phyloP scores from a whole-genome alignment of 164 flowering plant genomes.

The Liriodendron chinense region DNA sequence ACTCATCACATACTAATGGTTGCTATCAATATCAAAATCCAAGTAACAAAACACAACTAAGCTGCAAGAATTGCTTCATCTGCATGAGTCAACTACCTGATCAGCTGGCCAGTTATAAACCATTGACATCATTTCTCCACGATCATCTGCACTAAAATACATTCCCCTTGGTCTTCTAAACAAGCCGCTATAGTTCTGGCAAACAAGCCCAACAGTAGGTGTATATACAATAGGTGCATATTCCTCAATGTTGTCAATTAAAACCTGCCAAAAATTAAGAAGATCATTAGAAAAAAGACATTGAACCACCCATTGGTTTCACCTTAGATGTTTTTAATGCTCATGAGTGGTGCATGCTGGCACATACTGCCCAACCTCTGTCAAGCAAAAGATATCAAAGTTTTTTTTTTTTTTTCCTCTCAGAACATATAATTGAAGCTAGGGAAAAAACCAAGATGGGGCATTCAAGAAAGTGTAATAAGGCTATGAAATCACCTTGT shows the following conservation, averaged over 20 bases:
- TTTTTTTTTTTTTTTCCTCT: background rate
- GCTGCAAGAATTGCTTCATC: background rate
- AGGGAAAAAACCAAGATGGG: background rate
- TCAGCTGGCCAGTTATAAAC: slow-evolving; percentile 98
- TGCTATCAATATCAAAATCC: too few relatives aligned
- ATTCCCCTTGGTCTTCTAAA: slow-evolving; percentile 98
- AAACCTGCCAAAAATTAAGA: slow-evolving; percentile 55
- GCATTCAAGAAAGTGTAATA: background rate
- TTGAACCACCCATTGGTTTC: background rate
- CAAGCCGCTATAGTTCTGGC: slow-evolving; percentile 93
- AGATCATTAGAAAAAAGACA: background rate
- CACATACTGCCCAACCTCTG: background rate
- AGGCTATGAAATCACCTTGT: slow-evolving; percentile 47
- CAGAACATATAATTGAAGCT: background rate
- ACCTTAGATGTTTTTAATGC: too few relatives aligned
- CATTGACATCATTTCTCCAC: slow-evolving; percentile 99
- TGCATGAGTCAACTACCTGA: slow-evolving; percentile 42
- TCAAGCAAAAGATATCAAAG: background rate
- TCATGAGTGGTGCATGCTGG: background rate
- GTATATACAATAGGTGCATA: slow-evolving; percentile 97
- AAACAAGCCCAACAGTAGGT: slow-evolving; percentile 95
- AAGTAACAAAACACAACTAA: too few relatives aligned
- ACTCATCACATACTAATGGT: too few relatives aligned
- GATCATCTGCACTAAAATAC: slow-evolving; percentile 95
- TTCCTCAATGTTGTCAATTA: slow-evolving; percentile 85